Base-by-base conservation (phyloP, 1,284 basidiomycete species). In the Nidula niveotomentosa region DNA sequence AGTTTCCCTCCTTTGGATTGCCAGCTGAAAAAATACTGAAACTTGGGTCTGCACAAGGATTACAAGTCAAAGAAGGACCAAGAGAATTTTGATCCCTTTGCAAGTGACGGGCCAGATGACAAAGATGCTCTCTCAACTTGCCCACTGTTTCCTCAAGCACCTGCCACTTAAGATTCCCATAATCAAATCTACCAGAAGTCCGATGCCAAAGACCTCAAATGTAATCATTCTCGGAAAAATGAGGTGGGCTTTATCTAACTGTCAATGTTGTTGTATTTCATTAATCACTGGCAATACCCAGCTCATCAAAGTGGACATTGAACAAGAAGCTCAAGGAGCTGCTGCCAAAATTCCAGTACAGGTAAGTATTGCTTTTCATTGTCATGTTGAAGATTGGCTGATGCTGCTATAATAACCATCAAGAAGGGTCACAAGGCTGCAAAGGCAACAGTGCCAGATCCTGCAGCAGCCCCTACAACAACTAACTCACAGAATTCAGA, bases 191-290 rank as follows among this genome's bases (percentile, higher is more conserved):
- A 12, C 52, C 45, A n/a, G 3, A 8, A 54, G 34, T 52, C 43
- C 13, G 41, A 30, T 23, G 15, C 23, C n/a, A 47, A 30, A 41
- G 52, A 48, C 37, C 54, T 58, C 43, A 49, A 54, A 36, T 48
- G 53, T 12, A 55, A 58, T 35, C 3, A 36, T 44, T 43, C 55
- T 36, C 52, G 49, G 41, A 53, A 53, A 34, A 58, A 58, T 23
- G 47, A 53, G 36, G 54, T 51, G 48, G 18, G 37, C 13, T 23
- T 48, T 46, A 17, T 17, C 17, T 8, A 9, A 9, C 46, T 52
- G 6, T 46, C 30, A 52, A 13, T 23, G 13, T 18, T 46, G 12
- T n/a, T 36, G 8, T n/a, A 51, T 17, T 15, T 8, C 34, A 39
- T 36, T 36, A 9, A 15, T 12, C 8, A 8, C 36, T n/a, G n/a